Conservation (phyloP, 768 basidiomycete species). For the Rhizopogon vinicolor region DNA sequence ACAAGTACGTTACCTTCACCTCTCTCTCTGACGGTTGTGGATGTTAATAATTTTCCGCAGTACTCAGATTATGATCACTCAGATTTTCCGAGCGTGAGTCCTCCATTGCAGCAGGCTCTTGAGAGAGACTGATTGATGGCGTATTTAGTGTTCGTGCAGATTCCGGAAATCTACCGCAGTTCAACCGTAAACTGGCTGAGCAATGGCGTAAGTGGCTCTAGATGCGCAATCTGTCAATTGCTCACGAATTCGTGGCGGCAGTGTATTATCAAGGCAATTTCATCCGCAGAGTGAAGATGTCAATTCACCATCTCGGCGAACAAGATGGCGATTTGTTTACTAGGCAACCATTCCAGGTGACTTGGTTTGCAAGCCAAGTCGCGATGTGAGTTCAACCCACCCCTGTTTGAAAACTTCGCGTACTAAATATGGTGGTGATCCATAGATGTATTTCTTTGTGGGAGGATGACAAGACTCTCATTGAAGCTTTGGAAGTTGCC, state of each 20-base stretch:
- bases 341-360: slow-evolving; percentile 64
- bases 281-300: slow-evolving; percentile 52
- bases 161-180: slow-evolving; percentile 42
- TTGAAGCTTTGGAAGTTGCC: slow-evolving; percentile 59
- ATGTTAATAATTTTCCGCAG: slow-evolving; percentile 29
- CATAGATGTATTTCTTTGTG: slow-evolving; percentile 61
- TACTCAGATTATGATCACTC: slow-evolving; percentile 60
- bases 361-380: slow-evolving; percentile 69
- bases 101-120: neutral
- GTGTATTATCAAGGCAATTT: slow-evolving; percentile 68
- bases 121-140: neutral
- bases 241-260: slow-evolving; percentile 20
- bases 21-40: neutral
- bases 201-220: slow-evolving; percentile 65
- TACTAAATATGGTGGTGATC: neutral
- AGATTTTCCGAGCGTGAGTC: slow-evolving; percentile 60
- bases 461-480: slow-evolving; percentile 54
- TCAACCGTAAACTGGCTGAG: slow-evolving; percentile 67
- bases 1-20: slow-evolving; percentile 50
- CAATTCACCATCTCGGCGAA: slow-evolving; percentile 49
- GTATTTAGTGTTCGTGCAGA: slow-evolving; percentile 45
- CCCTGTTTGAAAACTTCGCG: slow-evolving; percentile 9
- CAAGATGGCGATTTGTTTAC: slow-evolving; percentile 52
- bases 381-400: slow-evolving; percentile 42
- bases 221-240: neutral